Evolutionary conservation across 2,329 filamentous ascomycete genomes (phyloP).

Genomic region (Ophiostoma sp.): DNA sequence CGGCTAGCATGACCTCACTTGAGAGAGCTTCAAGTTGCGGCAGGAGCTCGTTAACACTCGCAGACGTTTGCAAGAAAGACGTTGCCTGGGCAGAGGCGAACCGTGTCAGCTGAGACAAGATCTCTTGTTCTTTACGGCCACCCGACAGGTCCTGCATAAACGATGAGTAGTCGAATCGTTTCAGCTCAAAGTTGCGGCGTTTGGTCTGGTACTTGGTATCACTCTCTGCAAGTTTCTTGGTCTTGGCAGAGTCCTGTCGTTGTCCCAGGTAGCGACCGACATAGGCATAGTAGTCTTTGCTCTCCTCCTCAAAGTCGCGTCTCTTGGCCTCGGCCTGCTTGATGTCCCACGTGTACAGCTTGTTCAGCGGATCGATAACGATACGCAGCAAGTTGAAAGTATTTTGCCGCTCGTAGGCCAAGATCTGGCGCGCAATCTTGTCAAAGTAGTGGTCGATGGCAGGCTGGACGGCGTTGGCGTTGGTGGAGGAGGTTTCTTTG

Average conservation of each 20-base stretch:
- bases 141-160: constrained; percentile 99
- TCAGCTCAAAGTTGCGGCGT: constrained; percentile 89
- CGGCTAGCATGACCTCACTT: constrained; percentile 82
- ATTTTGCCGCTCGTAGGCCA: constrained; percentile 81
- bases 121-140: constrained; percentile 96
- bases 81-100: constrained; percentile 88
- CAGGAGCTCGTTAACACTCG: constrained; percentile 78
- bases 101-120: constrained; percentile 87
- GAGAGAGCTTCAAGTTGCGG: constrained; percentile 87
- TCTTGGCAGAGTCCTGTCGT: constrained; percentile 88
- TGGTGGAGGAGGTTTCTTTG: constrained; percentile 80
- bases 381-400: constrained; percentile 79
- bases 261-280: constrained; percentile 94
- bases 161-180: constrained; percentile 96
- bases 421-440: constrained; percentile 87
- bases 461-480: constrained; percentile 93
- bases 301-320: constrained; percentile 97
- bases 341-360: constrained; percentile 91
- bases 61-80: constrained; percentile 73
- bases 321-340: constrained; percentile 97
- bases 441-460: constrained; percentile 98
- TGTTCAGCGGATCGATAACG: constrained; percentile 89
- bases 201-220: constrained; percentile 96
- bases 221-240: constrained; percentile 92
- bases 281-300: constrained; percentile 96